Base-by-base conservation (phyloP, 192 early-diverging fungal genomes). In the Spinellus fusiger region DNA sequence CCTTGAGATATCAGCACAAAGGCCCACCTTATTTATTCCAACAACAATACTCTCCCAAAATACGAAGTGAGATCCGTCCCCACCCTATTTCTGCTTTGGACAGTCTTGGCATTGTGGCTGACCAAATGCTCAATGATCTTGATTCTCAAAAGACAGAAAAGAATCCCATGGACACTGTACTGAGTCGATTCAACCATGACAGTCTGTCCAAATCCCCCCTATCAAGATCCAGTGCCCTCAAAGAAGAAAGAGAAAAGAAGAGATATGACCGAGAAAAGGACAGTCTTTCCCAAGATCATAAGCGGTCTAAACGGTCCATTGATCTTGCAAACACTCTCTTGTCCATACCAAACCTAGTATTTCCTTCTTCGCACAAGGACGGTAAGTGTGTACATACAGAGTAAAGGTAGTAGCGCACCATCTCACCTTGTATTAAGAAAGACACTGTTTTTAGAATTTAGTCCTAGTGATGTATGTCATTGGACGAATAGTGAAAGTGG, bases 121-220 rank as follows among this genome's bases (percentile, higher is more conserved):
- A 74, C 20, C 72, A 74, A 50, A 69, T 74, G 72, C 56, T 74
- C 1, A 74, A 49, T 47, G 66, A 73, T 29, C 65, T 62, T 16
- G 69, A 71, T 38, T 65, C 61, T 18, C 44, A 60, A 25, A 44
- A 56, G 26, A 26, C 4, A 26, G 49, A 66, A 15, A 40, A 66
- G 32, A 37, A 31, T 0, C 63, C 54, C 29, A 27, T n/a, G 8
- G n/a, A 3, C n/a, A 25, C 28, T 9, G 33, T 1, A 33, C 1
- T 54, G 25, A 6, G 46, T 3, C 46, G 12, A 27, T 16, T 25
- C 16, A 22, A 53, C 20, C 13, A 3, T 12, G 40, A 44, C 13
- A 12, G 15, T 12, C 15, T 18, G 13, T 13, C 35, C 13, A 44
- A 44, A 12, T 44, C 40, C 2, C 40, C 40, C 3, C 18, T 44